Conservation (phyloP, 345 rosid genomes). For the Pelargonium nanum region DNA sequence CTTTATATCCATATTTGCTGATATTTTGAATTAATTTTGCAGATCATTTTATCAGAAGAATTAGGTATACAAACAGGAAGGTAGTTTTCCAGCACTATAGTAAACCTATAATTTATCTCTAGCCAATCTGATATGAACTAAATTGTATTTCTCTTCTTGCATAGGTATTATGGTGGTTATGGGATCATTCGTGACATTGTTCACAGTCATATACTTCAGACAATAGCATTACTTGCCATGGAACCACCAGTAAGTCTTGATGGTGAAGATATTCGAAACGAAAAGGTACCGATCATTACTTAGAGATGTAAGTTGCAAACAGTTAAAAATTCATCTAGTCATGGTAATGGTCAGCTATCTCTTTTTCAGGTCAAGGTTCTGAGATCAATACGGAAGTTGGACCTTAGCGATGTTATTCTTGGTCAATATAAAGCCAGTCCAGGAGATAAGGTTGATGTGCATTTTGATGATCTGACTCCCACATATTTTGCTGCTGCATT, state of each 20-base stretch:
- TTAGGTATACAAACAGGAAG: slow-evolving; percentile 30
- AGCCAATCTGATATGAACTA: too few relatives aligned
- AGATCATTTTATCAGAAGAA: slow-evolving; percentile 64
- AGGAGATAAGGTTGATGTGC: slow-evolving; percentile 27
- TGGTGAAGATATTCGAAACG: slow-evolving; percentile 75
- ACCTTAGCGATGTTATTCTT: slow-evolving; percentile 51
- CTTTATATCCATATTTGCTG: background rate
- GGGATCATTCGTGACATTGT: slow-evolving; percentile 65
- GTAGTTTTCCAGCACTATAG: slow-evolving; percentile 14
- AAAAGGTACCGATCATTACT: slow-evolving; percentile 34
- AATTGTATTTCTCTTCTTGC: background rate
- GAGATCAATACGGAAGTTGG: slow-evolving; percentile 45
- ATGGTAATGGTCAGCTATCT: background rate
- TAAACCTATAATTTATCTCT: too few relatives aligned
- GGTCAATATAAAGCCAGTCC: slow-evolving; percentile 58
- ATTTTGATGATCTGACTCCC: slow-evolving; percentile 34
- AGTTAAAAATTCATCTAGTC: background rate
- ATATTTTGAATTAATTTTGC: slow-evolving; percentile 16
- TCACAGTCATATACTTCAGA: slow-evolving; percentile 70
- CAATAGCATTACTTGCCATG: slow-evolving; percentile 70
- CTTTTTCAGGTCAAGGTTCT: slow-evolving; percentile 60
- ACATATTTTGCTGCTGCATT: slow-evolving; percentile 63
- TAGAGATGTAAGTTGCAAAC: background rate
- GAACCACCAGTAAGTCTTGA: slow-evolving; percentile 73
- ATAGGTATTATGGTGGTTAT: slow-evolving; percentile 72